These are phyloP conservation scores for Poa annua DNA, from an alignment of 176 grass and related monocot genomes.

Conservation along the genomic window DNA sequence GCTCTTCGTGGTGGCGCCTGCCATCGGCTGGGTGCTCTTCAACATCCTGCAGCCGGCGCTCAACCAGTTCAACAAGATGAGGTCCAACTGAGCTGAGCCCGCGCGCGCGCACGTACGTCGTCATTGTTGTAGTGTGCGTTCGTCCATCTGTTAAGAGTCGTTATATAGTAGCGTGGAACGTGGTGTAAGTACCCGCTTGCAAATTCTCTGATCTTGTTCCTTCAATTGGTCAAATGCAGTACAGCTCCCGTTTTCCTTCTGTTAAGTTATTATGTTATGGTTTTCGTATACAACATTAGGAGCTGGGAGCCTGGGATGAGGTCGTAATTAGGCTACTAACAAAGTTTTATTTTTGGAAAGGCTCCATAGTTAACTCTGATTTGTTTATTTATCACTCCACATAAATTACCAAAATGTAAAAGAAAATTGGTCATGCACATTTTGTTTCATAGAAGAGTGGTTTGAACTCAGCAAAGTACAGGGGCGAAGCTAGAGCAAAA, in stretches of 20 bases:
- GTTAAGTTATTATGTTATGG: neutral
- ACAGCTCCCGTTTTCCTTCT: conserved; percentile 22
- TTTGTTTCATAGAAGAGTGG: too few species aligned
- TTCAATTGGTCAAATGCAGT: conserved; percentile 29
- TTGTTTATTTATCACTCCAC: too few species aligned
- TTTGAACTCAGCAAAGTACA: too few species aligned
- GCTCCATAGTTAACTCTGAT: too few species aligned
- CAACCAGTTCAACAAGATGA: conserved; percentile 77
- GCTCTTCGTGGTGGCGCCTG: conserved; percentile 64
- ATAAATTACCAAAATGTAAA: too few species aligned
- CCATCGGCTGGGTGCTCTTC: conserved; percentile 75
- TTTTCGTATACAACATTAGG: too few species aligned
- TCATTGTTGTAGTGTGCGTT: neutral
- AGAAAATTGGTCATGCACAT: too few species aligned
- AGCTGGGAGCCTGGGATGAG: neutral
- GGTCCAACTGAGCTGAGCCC: conserved; percentile 52
- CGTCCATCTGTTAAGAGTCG: conserved; percentile 26
- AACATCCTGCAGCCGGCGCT: conserved; percentile 90
- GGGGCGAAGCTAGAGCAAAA: too few species aligned
- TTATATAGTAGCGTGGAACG: conserved; percentile 15
- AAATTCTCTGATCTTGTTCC: neutral
- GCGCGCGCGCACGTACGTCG: neutral
- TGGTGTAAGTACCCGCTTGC: neutral
- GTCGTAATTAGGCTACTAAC: neutral
- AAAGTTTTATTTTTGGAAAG: too few species aligned